Conservation (phyloP, 495 filamentous ascomycete species). For the Aspergillus nanangensis region DNA sequence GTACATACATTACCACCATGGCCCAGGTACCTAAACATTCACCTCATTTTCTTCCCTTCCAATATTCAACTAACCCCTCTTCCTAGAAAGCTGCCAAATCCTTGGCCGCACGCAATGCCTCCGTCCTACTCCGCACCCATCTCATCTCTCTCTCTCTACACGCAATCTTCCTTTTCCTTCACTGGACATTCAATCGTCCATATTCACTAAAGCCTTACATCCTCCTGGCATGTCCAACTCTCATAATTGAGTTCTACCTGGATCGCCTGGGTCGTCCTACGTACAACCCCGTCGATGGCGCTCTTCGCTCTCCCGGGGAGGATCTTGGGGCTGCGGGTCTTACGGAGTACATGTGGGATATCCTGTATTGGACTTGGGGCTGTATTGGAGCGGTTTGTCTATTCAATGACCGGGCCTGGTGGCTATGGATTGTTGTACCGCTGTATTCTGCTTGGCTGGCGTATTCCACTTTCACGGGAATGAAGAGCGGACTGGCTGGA, state of each 20-base stretch:
- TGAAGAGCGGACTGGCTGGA: conserved; percentile 62
- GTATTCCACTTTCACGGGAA: conserved; percentile 58
- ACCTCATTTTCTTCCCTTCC: not conserved
- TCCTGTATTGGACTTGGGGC: conserved; percentile 86
- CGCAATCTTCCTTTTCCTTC: conserved; percentile 63
- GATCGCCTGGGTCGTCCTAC: conserved; percentile 77
- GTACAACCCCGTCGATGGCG: conserved; percentile 57
- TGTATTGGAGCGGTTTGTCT: conserved; percentile 59
- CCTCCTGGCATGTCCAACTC: conserved; percentile 65
- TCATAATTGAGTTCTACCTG: conserved; percentile 76
- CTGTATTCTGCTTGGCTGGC: conserved; percentile 65
- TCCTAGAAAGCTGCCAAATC: conserved; percentile 91
- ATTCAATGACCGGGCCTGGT: conserved; percentile 75
- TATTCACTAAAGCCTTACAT: conserved; percentile 67
- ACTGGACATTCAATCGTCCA: conserved; percentile 61
- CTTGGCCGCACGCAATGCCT: conserved; percentile 74
- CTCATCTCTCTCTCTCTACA: conserved; percentile 67
- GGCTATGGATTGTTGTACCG: conserved; percentile 66
- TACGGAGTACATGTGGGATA: conserved; percentile 97
- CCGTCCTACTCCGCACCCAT: conserved; percentile 73
- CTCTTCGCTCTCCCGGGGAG: conserved; percentile 72
- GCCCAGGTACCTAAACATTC: conserved; percentile 24
- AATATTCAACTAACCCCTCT: conserved; percentile 2
- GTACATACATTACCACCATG: conserved; percentile 23
- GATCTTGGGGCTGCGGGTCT: conserved; percentile 84